These are phyloP conservation scores for Xylariaceae sp. DNA, from an alignment of 2,329 filamentous ascomycete species.

Conservation along the genomic window DNA sequence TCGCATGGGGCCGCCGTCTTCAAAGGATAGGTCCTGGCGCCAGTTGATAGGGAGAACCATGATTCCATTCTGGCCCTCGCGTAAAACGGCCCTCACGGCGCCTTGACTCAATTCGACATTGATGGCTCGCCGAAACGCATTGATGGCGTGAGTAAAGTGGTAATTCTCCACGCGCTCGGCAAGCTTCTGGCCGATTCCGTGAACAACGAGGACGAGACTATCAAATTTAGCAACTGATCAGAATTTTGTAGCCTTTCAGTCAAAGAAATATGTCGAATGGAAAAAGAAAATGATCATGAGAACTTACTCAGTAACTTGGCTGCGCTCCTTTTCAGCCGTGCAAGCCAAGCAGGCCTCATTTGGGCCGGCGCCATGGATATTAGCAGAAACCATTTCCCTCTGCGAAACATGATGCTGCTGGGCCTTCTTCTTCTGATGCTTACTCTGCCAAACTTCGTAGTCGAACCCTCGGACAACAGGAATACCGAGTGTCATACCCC, in stretches of 20 bases:
- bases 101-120: constrained; percentile 76
- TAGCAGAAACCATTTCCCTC: constrained; percentile 27
- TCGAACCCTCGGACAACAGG: constrained; percentile 89
- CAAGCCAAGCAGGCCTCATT: constrained; percentile 51
- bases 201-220: constrained; percentile 74
- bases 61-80: constrained; percentile 75
- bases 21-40: constrained; percentile 82
- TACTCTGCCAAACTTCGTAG: constrained; percentile 65
- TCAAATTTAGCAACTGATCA: constrained; percentile 1
- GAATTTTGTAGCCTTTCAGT: background rate
- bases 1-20: constrained; percentile 63
- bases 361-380: constrained; percentile 21
- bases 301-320: constrained; percentile 64
- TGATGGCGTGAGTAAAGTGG: constrained; percentile 95
- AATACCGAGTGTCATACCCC: constrained; percentile 75
- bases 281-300: background rate
- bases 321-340: constrained; percentile 55
- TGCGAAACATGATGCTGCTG: constrained; percentile 27
- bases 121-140: constrained; percentile 77
- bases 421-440: constrained; percentile 50
- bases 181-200: constrained; percentile 95
- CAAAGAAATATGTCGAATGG: background rate
- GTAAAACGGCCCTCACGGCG: constrained; percentile 67
- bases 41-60: constrained; percentile 96
- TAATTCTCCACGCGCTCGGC: constrained; percentile 93